Evolutionary conservation across 371 early-diverging fungal genomes (phyloP), one percentile per base, ranked within the genome.

Genomic region (Lichtheimia corymbifera): DNA sequence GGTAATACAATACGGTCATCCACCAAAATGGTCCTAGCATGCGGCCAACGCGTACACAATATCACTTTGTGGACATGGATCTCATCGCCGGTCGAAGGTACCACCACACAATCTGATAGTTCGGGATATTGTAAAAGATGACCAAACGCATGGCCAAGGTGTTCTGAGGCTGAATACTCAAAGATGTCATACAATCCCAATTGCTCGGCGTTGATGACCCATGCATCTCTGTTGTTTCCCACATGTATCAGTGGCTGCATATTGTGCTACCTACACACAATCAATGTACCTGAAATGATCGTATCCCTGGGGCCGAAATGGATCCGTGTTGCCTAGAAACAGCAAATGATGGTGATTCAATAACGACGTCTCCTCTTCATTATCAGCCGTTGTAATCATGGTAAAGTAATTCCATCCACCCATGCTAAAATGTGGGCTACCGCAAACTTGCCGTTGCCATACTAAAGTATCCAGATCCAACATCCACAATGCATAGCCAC

Each of bases 341-440:
- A 84, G 44, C 11, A 78, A 61, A 35, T 35, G 35, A 35, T 35
- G 35, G 9, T 35, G 35, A 11, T 35, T 35, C 35, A 35, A 28
- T 4, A 7, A 28, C 7, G 28, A 28, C 7, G 28, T 11, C 11
- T 35, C 35, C 35, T 35, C 35, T 35, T 35, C 11, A 9, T 35
- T 6, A 35, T 35, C 35, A 2, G 35, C 41, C 68, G 53, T 63
- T 68, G 51, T 66, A 40, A 79, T 72, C 25, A 82, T 63, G 1
- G 84, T 83, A 61, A 82, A 84, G 64, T 85, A 87, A 58, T 87
- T 82, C 88, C 88, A 87, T 4, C 80, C 80, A 18, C 82, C 82
- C 24, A 71, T 71, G 53, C 81, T 82, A 44, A 87, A 79, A 61
- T 74, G 76, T 13, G 68, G 66, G 9, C 35, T 35, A 53, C 76